Percentiles rank a stretch among this genome's conserved stretches.
phyloP scores from a whole-genome alignment of 257 asterid genomes.

The Lantana camara region DNA sequence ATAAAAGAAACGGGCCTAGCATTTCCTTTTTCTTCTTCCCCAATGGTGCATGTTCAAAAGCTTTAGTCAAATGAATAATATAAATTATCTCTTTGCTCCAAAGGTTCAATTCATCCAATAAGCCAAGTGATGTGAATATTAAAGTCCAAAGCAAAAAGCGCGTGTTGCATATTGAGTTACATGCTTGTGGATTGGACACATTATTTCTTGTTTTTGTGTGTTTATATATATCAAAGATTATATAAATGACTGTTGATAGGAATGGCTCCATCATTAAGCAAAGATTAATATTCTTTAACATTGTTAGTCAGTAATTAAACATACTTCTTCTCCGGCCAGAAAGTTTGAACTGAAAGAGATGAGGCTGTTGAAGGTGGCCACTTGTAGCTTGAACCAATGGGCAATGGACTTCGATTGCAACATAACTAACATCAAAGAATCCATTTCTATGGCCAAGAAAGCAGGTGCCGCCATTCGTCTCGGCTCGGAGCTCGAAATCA shows the following conservation, averaged over 20 bases:
- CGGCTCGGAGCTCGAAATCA: slow-evolving; percentile 84
- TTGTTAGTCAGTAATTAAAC: neutral
- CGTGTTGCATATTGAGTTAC: too few relatives aligned
- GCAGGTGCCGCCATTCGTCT: slow-evolving; percentile 77
- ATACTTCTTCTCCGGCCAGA: neutral
- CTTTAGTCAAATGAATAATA: neutral
- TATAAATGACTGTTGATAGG: neutral
- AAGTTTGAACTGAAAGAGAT: slow-evolving; percentile 30
- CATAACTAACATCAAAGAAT: slow-evolving; percentile 64
- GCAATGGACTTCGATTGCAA: slow-evolving; percentile 87
- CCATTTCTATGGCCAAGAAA: slow-evolving; percentile 54
- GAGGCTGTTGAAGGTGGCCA: slow-evolving; percentile 82
- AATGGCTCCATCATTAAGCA: neutral
- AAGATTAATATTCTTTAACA: neutral
- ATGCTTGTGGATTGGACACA: too few relatives aligned
- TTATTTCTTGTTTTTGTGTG: too few relatives aligned
- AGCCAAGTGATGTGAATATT: neutral
- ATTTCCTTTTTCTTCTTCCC: neutral
- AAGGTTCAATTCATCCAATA: neutral
- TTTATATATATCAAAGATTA: too few relatives aligned
- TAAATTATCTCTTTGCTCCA: neutral
- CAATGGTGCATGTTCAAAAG: neutral
- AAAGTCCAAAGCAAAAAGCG: neutral
- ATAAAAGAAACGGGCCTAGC: too few relatives aligned
- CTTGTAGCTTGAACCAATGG: slow-evolving; percentile 84